Conservation (phyloP, 805 yeast species). For the Candida jianshihensis region DNA sequence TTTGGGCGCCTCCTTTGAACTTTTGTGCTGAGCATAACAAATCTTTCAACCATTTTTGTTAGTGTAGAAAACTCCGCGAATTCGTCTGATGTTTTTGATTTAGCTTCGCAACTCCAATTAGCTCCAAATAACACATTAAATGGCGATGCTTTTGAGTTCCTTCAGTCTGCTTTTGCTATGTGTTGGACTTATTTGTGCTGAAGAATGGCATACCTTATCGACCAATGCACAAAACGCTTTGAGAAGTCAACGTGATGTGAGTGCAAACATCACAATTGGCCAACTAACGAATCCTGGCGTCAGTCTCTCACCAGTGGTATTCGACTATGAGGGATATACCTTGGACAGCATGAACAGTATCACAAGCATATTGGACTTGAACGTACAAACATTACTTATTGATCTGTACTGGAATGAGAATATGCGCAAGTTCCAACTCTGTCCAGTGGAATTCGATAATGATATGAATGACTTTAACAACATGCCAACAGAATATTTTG, state of each 20-base stretch:
- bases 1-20: background rate
- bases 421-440: slow-evolving; percentile 44
- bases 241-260: slow-evolving; percentile 42
- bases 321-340: slow-evolving; percentile 26
- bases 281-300: slow-evolving; percentile 36
- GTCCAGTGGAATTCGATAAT: slow-evolving; percentile 40
- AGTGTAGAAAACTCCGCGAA: no score
- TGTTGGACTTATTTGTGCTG: background rate
- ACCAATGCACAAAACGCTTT: slow-evolving; percentile 27
- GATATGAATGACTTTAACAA: slow-evolving; percentile 1
- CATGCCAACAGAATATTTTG: slow-evolving; percentile 1
- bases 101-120: no score
- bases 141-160: background rate
- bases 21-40: no score
- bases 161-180: background rate
- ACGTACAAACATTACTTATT: slow-evolving; percentile 39
- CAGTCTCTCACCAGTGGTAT: slow-evolving; percentile 26
- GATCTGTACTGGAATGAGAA: slow-evolving; percentile 53
- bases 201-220: slow-evolving; percentile 27
- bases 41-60: no score
- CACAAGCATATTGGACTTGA: slow-evolving; percentile 31
- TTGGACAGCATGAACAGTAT: slow-evolving; percentile 24
- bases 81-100: no score
- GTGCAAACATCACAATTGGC: slow-evolving; percentile 32
- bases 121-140: no score